Base-by-base conservation (phyloP, 805 yeast genomes). In the Wickerhamiella kurtzmanii region DNA sequence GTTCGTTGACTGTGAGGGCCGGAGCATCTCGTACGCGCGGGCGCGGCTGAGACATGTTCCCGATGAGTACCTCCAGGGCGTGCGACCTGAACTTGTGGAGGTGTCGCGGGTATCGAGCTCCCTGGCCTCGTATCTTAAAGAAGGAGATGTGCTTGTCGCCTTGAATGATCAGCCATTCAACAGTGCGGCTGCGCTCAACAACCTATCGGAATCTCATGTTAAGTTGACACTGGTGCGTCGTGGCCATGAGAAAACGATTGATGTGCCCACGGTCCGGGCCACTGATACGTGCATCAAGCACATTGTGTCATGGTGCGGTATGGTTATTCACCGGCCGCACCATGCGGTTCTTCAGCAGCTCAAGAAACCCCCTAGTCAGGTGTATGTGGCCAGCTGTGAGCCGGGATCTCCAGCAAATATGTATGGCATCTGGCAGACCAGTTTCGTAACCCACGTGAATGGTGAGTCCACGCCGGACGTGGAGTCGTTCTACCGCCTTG, bases 41-140 rank as follows among this genome's bases (percentile, higher is more conserved):
- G 94, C 94, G 2, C 76, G 95, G 63, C 75, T 83, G 41, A 73
- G 84, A 57, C 94, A 94, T n/a, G 94, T 87, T 19, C 76, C 92
- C 0, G 89, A 83, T 55, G 76, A 76, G 39, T 86, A 94, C 94
- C 78, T 83, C 56, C 16, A 15, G 8, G 38, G 19, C 6, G 38
- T 5, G n/a, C 70, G 54, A 25, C 56, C 80, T 40, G 88, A 85
- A 59, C 75, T 88, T 51, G 72, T 85, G 58, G 67, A 77, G 16
- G 89, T 83, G 11, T 70, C 78, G 11, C 74, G 89, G 55, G 78
- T 81, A 2, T 76, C 85, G 1, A 76, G 60, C 47, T 49, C 68
- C 48, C 51, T 71, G n/a, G 47, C 52, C 15, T 56, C 56, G 40
- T 37, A 49, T 6, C 48, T 68, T 15, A 56, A 59, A 15, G 75